Base-by-base conservation (phyloP, 257 asterid species). In the Salvia hispanica region DNA sequence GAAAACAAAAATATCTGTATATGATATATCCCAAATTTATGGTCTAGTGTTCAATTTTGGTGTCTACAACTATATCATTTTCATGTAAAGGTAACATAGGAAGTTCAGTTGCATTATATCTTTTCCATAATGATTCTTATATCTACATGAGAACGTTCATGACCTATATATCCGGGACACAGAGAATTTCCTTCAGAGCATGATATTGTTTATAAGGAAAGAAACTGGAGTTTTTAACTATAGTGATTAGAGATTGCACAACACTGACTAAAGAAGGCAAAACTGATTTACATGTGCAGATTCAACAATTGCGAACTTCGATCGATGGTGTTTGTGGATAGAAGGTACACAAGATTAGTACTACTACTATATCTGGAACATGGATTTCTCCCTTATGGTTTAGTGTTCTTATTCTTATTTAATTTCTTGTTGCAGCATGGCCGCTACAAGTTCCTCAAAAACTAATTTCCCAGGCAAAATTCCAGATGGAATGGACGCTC, bases 281-380 rank as follows among this genome's bases (percentile, higher is more conserved):
- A 25, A 25, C 31, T 60, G 39, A 68, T 44, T 77, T 16, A 34
- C 54, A 7, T 64, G 64, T 80, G 82, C 96, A 93, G 98, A 57
- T 93, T 85, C 69, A 83, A 77, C 58, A 93, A 93, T 67, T 93
- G 97, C 25, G 96, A 93, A 75, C 94, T 93, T 58, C 97, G 98
- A 60, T 82, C 95, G 3, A 34, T 93, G 58, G 90, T 88, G 58
- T 66, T 90, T 73, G 92, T 88, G 42, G 97, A 93, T 70, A 85
- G 67, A 81, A 78, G 98, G 98, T 87, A 78, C 11, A 55, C n/a
- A 37, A 56, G 15, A 25, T 25, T 25, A 25, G 2, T 25, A 25
- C 25, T 21, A 58, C 7, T 0, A 14, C 21, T 16, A 50, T 50
- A 48, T 58, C 58, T 43, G 36, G 58, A 46, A 8, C 42, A 39